A percentile compares a stretch with the other conserved stretches of the same genome.
phyloP scores from a whole-genome alignment of 2,329 filamentous ascomycete species.

The Dothiorella sarmentorum region DNA sequence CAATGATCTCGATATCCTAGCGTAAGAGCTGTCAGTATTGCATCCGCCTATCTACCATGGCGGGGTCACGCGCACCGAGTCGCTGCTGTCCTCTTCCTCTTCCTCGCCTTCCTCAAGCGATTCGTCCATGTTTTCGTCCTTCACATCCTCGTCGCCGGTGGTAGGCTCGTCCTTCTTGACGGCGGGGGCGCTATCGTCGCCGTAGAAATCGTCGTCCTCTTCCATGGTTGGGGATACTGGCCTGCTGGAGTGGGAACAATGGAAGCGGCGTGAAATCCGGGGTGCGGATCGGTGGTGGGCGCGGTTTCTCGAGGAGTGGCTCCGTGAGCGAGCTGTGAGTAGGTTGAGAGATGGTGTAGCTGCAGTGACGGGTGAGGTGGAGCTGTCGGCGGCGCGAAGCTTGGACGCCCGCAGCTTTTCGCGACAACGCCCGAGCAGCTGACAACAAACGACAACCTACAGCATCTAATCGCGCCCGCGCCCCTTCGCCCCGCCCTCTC shows the following conservation, averaged over 20 bases:
- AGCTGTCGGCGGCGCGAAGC: constrained; percentile 16
- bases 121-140: constrained; percentile 46
- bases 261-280: neutral
- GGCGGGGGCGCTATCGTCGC: constrained; percentile 23
- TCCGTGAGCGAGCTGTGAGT: neutral
- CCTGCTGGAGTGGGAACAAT: neutral
- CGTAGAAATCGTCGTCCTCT: constrained; percentile 52
- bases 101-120: constrained; percentile 44
- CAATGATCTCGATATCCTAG: constrained; percentile 53
- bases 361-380: constrained; percentile 13
- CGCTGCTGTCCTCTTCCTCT: constrained; percentile 43
- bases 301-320: neutral
- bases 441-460: constrained; percentile 13
- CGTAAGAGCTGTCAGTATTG: constrained; percentile 23
- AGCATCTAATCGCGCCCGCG: neutral
- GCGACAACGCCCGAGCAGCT: constrained; percentile 16
- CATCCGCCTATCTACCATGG: neutral
- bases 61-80: constrained; percentile 35
- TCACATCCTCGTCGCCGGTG: constrained; percentile 32
- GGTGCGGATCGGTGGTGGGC: neutral
- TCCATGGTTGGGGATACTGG: constrained; percentile 37
- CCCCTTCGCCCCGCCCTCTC: neutral
- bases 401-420: constrained; percentile 19
- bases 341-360: neutral
- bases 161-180: constrained; percentile 25